Evolutionary conservation across 2,329 filamentous ascomycete genomes (phyloP), one percentile per base, ranked within the genome.

Genomic region (Alternaria brassicae): DNA sequence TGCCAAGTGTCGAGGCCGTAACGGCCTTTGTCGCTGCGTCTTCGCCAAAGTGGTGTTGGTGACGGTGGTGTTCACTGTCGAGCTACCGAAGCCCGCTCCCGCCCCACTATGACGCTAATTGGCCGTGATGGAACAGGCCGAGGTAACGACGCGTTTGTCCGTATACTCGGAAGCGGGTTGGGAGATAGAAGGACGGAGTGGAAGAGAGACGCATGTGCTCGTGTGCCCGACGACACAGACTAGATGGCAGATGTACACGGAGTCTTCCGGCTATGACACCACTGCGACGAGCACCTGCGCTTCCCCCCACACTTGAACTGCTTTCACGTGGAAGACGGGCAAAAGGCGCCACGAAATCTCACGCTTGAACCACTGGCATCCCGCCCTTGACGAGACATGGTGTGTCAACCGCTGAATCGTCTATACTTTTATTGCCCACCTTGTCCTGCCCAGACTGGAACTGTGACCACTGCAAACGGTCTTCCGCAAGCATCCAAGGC

Each of bases 1-100:
- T 84, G 81, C 45, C 66, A 67, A 72, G 61, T 73, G 69, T 57
- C 61, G 65, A 77, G 75, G 77, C 76, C 75, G 62, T 23, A 50
- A 50, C 64, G 74, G 75, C 73, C 75, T 72, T 50, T 62, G 62
- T 65, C 60, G 60, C 54, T 63, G 71, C 68, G 61, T 65, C 47
- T 61, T 67, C 69, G 72, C 75, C 74, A 75, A 76, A 68, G 66
- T 73, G 67, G 34, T 58, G 56, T 60, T 45, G 56, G 40, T 32
- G 56, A 34, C 54, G 47, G 53, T 60, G 54, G 50, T 61, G 50
- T 52, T 44, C 47, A 62, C 52, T 45, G 45, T 47, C 56, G 28
- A 62, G 63, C 57, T 63, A 41, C 37, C 49, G 44, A 62, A 57
- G 65, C 66, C 62, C 44, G 44, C 21, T 52, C 49, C 48, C 68